These are phyloP conservation scores for Metarhizium brunneum DNA, from an alignment of 2,329 filamentous ascomycete genomes.

Conservation along the genomic window DNA sequence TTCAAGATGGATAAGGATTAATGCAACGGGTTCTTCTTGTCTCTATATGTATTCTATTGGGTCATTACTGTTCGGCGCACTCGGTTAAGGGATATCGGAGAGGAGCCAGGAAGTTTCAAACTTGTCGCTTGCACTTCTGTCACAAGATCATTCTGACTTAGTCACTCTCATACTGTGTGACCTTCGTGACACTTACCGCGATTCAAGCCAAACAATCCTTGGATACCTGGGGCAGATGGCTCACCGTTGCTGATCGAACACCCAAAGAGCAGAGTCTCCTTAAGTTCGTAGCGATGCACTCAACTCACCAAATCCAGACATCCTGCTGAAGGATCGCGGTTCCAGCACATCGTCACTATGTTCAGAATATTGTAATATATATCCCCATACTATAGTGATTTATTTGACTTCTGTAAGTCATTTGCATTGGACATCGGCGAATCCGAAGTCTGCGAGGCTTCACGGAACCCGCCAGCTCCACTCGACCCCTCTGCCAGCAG, in stretches of 20 bases:
- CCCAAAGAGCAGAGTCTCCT: too few relatives aligned
- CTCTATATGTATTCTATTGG: not conserved
- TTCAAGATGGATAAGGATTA: conserved; percentile 25
- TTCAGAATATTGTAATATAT: too few relatives aligned
- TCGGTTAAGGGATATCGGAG: not conserved
- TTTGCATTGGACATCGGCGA: too few relatives aligned
- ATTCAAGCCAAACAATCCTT: not conserved
- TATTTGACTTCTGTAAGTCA: too few relatives aligned
- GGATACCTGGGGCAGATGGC: not conserved
- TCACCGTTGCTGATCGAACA: not conserved
- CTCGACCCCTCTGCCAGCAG: not conserved
- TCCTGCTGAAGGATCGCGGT: too few relatives aligned
- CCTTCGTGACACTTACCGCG: not conserved
- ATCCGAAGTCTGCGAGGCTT: too few relatives aligned
- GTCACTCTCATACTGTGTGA: not conserved
- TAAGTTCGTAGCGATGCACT: too few relatives aligned
- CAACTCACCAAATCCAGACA: too few relatives aligned
- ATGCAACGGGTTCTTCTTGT: not conserved
- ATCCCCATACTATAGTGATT: too few relatives aligned
- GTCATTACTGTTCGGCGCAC: not conserved
- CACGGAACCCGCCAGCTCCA: too few relatives aligned
- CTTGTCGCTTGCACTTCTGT: not conserved
- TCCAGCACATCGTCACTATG: too few relatives aligned
- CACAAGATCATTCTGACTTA: not conserved
- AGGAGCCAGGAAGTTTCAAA: not conserved